Base-by-base conservation (phyloP, 306 rosid genomes). In the Chamaecrista fasciculata region DNA sequence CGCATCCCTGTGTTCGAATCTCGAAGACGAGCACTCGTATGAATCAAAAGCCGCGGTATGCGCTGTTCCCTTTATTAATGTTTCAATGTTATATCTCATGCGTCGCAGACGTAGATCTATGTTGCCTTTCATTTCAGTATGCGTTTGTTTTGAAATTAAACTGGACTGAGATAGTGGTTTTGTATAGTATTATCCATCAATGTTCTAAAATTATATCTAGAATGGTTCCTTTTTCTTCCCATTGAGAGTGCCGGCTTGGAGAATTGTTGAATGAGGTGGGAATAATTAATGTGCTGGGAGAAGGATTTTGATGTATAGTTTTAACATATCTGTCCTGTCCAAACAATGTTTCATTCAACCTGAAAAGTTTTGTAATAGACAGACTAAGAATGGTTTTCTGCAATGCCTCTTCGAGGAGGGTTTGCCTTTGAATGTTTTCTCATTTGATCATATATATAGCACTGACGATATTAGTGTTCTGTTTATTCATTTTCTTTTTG, bases 21-120 rank as follows among this genome's bases (percentile, higher is more conserved):
- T 95, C 57, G 97, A 91, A 78, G 97, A 91, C 21, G 99, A 95
- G 44, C 97, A 91, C 84, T 62, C 97, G 1, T 89, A 81, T 83
- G 99, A 95, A 76, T 79, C 97, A 6, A 91, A 71, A 88, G 89
- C 78, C 81, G 82, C 97, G 74, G 98, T 94, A 81, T 5, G 83
- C 9, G 2, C 16, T 74, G n/a, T 29, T 59, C 40, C 43, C 52
- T 5, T 70, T 25, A 42, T 43, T 59, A 28, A 23, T 39, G 6
- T 70, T 25, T 62, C 42, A 10, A 57, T 25, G 9, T 71, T 19
- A 51, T 50, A 42, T 70, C 53, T 20, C 24, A 29, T 53, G 50
- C n/a, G n/a, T 70, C 25, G 11, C 23, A 48, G 10, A 19, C 5
- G 34, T 58, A 57, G 68, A 79, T 78, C 76, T 78, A 25, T 59